Conservation (phyloP, 73 alveolate species). For the Durusdinium trenchii region DNA sequence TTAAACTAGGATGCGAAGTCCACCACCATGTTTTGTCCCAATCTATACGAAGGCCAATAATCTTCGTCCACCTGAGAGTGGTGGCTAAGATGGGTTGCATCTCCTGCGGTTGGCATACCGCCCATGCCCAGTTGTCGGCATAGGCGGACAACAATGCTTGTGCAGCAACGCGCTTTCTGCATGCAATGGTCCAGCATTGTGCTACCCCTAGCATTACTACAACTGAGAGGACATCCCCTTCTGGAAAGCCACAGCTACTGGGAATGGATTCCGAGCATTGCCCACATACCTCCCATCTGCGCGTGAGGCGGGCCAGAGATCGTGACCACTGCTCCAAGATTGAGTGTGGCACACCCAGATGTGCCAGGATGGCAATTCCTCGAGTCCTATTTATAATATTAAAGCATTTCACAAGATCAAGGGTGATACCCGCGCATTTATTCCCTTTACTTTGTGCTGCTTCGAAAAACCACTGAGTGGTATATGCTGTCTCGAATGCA, state of each 20-base stretch:
- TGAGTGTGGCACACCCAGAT: background rate
- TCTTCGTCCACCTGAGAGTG: background rate
- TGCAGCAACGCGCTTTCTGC: background rate
- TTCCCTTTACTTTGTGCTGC: no score
- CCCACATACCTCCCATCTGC: background rate
- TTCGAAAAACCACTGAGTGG: no score
- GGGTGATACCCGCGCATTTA: no score
- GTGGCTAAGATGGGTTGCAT: background rate
- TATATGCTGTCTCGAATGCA: no score
- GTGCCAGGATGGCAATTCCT: no score
- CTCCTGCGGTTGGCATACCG: background rate
- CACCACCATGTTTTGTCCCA: background rate
- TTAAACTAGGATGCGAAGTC: background rate
- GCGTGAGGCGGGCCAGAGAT: background rate
- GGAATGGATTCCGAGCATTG: background rate
- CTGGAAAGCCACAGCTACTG: background rate
- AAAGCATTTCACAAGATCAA: no score
- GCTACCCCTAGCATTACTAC: background rate
- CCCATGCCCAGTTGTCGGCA: slow-evolving; percentile 10
- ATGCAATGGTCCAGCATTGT: background rate
- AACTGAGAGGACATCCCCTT: background rate
- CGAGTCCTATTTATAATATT: no score
- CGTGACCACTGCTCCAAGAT: background rate
- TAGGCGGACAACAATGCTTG: no score
- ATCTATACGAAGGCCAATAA: background rate